These are phyloP conservation scores for Pythium pyrilobum DNA, from an alignment of 352 stramenopile species.

Conservation along the genomic window DNA sequence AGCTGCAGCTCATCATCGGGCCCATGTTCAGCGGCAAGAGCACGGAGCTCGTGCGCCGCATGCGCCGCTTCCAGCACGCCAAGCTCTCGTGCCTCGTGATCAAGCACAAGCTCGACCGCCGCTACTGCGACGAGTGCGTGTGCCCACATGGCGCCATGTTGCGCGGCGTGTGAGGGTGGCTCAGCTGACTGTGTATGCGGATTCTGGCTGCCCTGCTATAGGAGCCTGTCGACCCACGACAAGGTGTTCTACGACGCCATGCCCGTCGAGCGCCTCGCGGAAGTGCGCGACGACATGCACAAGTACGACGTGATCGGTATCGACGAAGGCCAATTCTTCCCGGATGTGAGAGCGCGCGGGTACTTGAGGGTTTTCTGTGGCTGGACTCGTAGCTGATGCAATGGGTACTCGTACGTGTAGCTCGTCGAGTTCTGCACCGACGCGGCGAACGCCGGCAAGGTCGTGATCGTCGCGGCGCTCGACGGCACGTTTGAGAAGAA, in stretches of 20 bases:
- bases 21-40: constrained; percentile 89
- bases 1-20: constrained; percentile 80
- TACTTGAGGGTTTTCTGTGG: too few relatives aligned
- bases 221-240: constrained; percentile 74
- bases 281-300: constrained; percentile 49
- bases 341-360: constrained; percentile 39
- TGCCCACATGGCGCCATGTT: neutral
- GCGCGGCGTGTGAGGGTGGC: neutral
- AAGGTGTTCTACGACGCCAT: constrained; percentile 63
- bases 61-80: constrained; percentile 74
- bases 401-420: constrained; percentile 15
- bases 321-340: constrained; percentile 85
- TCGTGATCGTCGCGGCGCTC: constrained; percentile 73
- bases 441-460: constrained; percentile 63
- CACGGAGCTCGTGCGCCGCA: constrained; percentile 81
- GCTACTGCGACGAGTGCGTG: constrained; percentile 65
- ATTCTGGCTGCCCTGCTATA: too few relatives aligned
- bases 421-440: constrained; percentile 71
- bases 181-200: too few relatives aligned
- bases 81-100: constrained; percentile 76
- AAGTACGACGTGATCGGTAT: constrained; percentile 84
- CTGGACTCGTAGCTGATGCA: neutral
- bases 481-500: constrained; percentile 77
- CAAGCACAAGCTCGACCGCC: constrained; percentile 76
- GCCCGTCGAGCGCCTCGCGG: constrained; percentile 45